Conservation (phyloP, 2,329 filamentous ascomycete genomes). For the Penicillium concentricum region DNA sequence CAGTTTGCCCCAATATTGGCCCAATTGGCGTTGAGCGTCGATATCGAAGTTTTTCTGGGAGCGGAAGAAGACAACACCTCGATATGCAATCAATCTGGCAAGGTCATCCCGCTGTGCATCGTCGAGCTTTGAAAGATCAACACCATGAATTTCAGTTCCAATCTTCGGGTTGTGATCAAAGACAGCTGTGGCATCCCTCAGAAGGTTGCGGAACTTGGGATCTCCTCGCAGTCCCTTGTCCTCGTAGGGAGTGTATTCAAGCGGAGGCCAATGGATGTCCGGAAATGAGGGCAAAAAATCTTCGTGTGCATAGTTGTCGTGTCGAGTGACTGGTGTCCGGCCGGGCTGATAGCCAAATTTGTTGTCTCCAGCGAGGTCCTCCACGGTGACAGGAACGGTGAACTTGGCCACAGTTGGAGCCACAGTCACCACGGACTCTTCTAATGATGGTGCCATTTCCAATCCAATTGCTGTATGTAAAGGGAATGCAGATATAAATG, state of each 20-base stretch:
- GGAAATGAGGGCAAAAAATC: constrained; percentile 55
- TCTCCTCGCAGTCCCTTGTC: constrained; percentile 58
- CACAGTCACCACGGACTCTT: constrained; percentile 21
- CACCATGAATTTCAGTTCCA: constrained; percentile 54
- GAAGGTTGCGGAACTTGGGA: constrained; percentile 53
- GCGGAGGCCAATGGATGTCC: constrained; percentile 51
- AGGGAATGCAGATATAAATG: background rate
- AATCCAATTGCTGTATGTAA: constrained; percentile 1
- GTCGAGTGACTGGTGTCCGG: constrained; percentile 44
- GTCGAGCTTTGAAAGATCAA: constrained; percentile 51
- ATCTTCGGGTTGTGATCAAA: constrained; percentile 59
- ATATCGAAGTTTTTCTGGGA: constrained; percentile 55
- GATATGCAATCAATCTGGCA: constrained; percentile 52
- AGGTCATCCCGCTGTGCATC: constrained; percentile 56
- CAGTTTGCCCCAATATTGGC: constrained; percentile 53
- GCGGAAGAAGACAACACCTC: constrained; percentile 60
- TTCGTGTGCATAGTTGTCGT: constrained; percentile 53
- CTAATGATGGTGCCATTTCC: constrained; percentile 34
- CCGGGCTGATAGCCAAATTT: constrained; percentile 50
- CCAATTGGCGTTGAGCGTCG: constrained; percentile 53
- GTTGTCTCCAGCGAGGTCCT: constrained; percentile 22
- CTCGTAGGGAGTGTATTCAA: constrained; percentile 50
- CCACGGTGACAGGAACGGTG: constrained; percentile 19
- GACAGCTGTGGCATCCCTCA: constrained; percentile 53
- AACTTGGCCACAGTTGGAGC: constrained; percentile 8